Conservation (phyloP, 2,329 filamentous ascomycete species). For the Hypoxylon sp. region DNA sequence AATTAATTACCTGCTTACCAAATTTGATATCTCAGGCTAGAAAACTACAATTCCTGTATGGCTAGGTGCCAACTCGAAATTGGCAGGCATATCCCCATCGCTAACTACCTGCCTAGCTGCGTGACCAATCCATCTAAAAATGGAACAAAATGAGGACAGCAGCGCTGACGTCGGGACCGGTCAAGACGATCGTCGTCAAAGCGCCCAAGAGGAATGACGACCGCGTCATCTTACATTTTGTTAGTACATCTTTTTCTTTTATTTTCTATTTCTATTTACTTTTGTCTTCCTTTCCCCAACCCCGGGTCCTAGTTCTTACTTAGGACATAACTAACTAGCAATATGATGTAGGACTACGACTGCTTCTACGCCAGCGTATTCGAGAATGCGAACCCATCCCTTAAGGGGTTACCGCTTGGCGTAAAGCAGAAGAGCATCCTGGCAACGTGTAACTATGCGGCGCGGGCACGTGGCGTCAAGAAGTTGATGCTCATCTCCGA, state of each 20-base stretch:
- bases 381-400: constrained; percentile 81
- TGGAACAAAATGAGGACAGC: constrained; percentile 52
- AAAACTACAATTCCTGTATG: constrained; percentile 3
- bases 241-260: constrained; percentile 58
- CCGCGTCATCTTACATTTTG: constrained; percentile 86
- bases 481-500: constrained; percentile 91
- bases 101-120: neutral
- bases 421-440: constrained; percentile 95
- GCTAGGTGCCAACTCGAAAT: neutral
- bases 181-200: constrained; percentile 42
- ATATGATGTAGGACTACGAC: constrained; percentile 76
- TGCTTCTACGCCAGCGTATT: constrained; percentile 96
- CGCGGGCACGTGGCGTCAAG: constrained; percentile 77
- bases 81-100: neutral
- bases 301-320: neutral
- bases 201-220: constrained; percentile 67
- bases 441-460: constrained; percentile 95
- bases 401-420: constrained; percentile 82
- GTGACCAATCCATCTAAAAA: constrained; percentile 43
- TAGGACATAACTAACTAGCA: neutral
- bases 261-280: constrained; percentile 6
- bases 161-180: constrained; percentile 43
- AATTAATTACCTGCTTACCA: neutral
- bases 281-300: constrained; percentile 12
- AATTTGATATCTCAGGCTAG: neutral